Base-by-base conservation (phyloP, 768 basidiomycete species). In the Auriculariales sp. region DNA sequence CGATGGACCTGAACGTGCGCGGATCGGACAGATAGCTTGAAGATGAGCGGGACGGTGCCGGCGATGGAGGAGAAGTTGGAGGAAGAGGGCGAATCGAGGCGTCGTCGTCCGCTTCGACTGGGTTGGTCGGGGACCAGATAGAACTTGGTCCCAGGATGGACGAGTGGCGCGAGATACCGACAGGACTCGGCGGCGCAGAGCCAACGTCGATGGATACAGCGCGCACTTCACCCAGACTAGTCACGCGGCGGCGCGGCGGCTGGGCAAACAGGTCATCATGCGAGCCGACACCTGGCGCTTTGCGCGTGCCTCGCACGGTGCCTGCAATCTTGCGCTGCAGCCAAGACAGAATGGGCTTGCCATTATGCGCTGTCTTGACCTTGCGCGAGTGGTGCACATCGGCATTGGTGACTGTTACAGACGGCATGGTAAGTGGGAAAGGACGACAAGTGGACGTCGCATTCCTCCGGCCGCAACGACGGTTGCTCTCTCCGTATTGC, bases 81-180 rank as follows among this genome's bases (percentile, higher is more conserved):
- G 91, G 87, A 30, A 97, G 65, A 3, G 92, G 91, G 28, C 91
- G 78, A 14, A 95, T 64, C 31, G 90, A 94, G 9, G 94, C 94
- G 59, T 95, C 91, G 49, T 95, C 94, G 60, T 97, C 93, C 14
- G 91, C 92, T 64, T 89, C 89, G 28, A 79, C 63, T 35, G 73
- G 71, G 55, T 81, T 84, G 14, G 77, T 69, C 35, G 83, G 86
- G 6, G 86, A 88, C 82, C 84, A 88, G 39, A 75, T 74, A 3
- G 87, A 89, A 53, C 83, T 80, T 47, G 78, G 74, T 42, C 82
- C 80, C 48, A 74, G 60, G 22, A 79, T 84, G 3, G 77, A 82
- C 17, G 68, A 67, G 25, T 54, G 53, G 24, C 39, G 28, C 33
- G 54, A 51, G 10, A 19, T 29, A 29, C 7, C 46, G 5, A 27